phyloP scores from a whole-genome alignment of 495 filamentous ascomycete genomes.

The Penicillium longicatenatum region DNA sequence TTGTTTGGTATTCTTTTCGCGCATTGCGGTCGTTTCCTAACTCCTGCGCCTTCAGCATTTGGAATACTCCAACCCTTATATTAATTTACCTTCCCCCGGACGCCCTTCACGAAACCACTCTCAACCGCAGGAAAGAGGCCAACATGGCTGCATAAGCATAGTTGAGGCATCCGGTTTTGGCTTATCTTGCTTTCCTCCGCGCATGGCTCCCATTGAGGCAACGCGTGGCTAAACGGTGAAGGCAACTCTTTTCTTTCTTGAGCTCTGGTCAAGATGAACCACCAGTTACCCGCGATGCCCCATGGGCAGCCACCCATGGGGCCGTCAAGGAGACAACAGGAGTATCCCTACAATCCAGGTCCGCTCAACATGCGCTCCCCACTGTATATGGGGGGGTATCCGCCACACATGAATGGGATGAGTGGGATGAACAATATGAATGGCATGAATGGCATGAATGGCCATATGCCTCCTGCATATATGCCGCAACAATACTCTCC shows the following conservation, averaged over 20 bases:
- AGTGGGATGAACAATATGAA: constrained; percentile 11
- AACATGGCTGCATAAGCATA: constrained; percentile 44
- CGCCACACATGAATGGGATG: constrained; percentile 37
- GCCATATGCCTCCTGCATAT: constrained; percentile 45
- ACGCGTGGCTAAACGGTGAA: constrained; percentile 46
- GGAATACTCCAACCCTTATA: constrained; percentile 12
- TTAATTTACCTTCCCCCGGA: background rate
- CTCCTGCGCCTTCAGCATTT: constrained; percentile 11
- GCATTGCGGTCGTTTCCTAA: constrained; percentile 14
- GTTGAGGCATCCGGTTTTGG: constrained; percentile 21
- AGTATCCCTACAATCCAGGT: constrained; percentile 47
- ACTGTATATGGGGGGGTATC: constrained; percentile 47
- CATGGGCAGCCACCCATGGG: constrained; percentile 58
- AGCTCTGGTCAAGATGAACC: constrained; percentile 55
- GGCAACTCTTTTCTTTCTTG: constrained; percentile 33
- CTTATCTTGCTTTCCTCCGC: constrained; percentile 28
- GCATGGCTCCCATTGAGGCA: constrained; percentile 51
- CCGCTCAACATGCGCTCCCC: constrained; percentile 49
- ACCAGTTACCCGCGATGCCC: constrained; percentile 54
- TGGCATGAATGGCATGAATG: constrained; percentile 16
- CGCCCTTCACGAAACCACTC: constrained; percentile 3
- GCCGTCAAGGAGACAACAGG: constrained; percentile 51
- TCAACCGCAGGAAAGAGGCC: constrained; percentile 17
- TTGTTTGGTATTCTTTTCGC: background rate
- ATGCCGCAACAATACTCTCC: constrained; percentile 45